Evolutionary conservation across 495 filamentous ascomycete genomes (phyloP).

Genomic region (Acidiella bohemica): DNA sequence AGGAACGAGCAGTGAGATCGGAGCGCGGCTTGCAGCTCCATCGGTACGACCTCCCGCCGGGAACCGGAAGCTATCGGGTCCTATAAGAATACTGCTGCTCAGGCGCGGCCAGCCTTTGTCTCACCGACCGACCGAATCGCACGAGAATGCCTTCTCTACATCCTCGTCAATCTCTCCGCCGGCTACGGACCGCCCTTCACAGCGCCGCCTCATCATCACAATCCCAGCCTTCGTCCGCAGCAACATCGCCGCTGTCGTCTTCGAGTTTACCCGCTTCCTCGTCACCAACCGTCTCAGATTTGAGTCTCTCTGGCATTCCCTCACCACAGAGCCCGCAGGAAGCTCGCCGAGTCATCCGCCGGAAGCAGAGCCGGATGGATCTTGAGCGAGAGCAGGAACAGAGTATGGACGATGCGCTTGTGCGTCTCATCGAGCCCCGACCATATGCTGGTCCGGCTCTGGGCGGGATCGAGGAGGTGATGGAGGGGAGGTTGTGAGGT

Average conservation of each 20-base stretch:
- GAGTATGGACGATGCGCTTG: constrained; percentile 20
- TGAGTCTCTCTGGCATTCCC: constrained; percentile 16
- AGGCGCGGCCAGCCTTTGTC: no score
- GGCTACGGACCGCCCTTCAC: constrained; percentile 25
- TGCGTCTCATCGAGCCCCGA: constrained; percentile 27
- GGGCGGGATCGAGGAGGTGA: constrained; percentile 29
- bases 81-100: no score
- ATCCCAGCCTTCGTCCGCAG: constrained; percentile 8
- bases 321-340: background rate
- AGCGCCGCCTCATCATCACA: constrained; percentile 14
- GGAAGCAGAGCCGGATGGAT: constrained; percentile 24
- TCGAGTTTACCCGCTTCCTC: constrained; percentile 1
- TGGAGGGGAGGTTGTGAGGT: constrained; percentile 28
- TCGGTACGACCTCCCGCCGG: no score
- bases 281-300: constrained; percentile 15
- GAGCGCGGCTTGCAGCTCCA: no score
- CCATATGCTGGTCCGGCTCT: constrained; percentile 13
- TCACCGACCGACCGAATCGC: constrained; percentile 7
- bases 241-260: constrained; percentile 12
- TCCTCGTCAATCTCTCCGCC: constrained; percentile 23
- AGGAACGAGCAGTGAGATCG: no score
- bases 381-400: constrained; percentile 28
- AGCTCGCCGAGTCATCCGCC: constrained; percentile 20
- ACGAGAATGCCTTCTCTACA: constrained; percentile 23
- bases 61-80: no score